Evolutionary conservation across 192 early-diverging fungal genomes (phyloP).

Genomic region (Coemansia sp.): DNA sequence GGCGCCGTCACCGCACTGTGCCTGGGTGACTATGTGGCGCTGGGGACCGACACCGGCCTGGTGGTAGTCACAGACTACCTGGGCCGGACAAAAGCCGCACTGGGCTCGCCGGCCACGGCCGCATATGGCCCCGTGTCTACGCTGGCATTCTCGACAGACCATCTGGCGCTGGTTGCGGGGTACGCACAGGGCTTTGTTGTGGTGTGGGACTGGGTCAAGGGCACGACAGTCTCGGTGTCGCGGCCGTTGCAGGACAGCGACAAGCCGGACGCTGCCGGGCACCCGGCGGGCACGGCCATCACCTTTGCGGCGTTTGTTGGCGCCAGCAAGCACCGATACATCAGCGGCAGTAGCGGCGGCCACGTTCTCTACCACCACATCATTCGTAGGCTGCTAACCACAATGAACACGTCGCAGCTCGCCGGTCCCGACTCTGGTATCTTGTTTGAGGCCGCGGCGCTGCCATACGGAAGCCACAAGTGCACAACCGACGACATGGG

Average conservation of each 20-base stretch:
- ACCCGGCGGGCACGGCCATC: slow-evolving; percentile 32
- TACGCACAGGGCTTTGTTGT: slow-evolving; percentile 38
- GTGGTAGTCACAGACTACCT: slow-evolving; percentile 41
- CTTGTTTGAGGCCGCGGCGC: slow-evolving; percentile 30
- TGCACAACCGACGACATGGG: slow-evolving; percentile 38
- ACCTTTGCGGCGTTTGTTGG: slow-evolving; percentile 39
- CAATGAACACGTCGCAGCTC: slow-evolving; percentile 32
- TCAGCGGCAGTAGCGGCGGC: slow-evolving; percentile 42
- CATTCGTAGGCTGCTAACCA: slow-evolving; percentile 40
- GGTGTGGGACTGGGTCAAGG: slow-evolving; percentile 48
- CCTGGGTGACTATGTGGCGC: slow-evolving; percentile 40
- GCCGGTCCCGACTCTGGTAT: neutral
- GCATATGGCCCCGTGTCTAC: slow-evolving; percentile 38
- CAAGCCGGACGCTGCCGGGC: slow-evolving; percentile 18
- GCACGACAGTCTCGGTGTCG: slow-evolving; percentile 28
- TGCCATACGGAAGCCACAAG: slow-evolving; percentile 20
- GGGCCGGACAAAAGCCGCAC: slow-evolving; percentile 31
- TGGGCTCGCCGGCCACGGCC: slow-evolving; percentile 11
- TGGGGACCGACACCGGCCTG: slow-evolving; percentile 34
- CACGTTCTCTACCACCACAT: slow-evolving; percentile 48
- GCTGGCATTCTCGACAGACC: slow-evolving; percentile 40
- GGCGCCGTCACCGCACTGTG: slow-evolving; percentile 23
- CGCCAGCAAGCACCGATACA: slow-evolving; percentile 41
- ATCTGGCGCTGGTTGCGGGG: slow-evolving; percentile 28
- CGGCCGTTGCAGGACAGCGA: slow-evolving; percentile 32